Conservation (phyloP, 116 monocot species). For the Zostera marina region DNA sequence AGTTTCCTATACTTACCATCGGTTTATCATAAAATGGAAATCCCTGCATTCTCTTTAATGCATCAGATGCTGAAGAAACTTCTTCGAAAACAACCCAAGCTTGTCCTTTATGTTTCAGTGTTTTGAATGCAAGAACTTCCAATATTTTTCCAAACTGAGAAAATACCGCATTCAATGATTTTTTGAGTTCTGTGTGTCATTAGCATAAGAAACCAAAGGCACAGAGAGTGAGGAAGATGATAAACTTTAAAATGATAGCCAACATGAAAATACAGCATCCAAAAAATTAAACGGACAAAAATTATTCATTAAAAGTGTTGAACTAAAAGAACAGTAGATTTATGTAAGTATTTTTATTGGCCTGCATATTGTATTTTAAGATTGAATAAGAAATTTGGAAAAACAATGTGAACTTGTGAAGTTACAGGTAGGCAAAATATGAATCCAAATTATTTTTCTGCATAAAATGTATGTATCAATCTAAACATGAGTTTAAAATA, state of each 20-base stretch:
- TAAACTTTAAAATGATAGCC: neutral
- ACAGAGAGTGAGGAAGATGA: neutral
- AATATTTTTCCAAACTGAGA: constrained; percentile 95
- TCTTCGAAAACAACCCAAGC: constrained; percentile 97
- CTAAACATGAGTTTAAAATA: too few species aligned
- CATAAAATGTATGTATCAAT: too few species aligned
- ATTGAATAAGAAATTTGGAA: too few species aligned
- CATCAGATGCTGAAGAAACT: constrained; percentile 67
- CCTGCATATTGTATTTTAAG: too few species aligned
- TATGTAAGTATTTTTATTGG: too few species aligned
- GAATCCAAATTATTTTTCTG: too few species aligned
- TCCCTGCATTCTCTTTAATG: constrained; percentile 84
- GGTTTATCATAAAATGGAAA: constrained; percentile 96
- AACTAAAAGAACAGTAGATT: too few species aligned
- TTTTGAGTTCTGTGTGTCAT: constrained; percentile 59
- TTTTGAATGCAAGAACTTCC: constrained; percentile 92
- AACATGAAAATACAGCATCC: too few species aligned
- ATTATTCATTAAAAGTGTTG: too few species aligned
- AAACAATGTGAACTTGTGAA: too few species aligned
- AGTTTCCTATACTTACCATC: constrained; percentile 39
- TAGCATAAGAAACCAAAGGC: neutral
- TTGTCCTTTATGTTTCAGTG: constrained; percentile 91
- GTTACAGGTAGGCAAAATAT: too few species aligned
- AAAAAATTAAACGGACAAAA: too few species aligned
- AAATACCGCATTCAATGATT: constrained; percentile 82